Percentiles rank a stretch among this genome's conserved stretches.
Evolutionary conservation across 805 yeast species (phyloP).

Genomic region (Saitoella complicata): DNA sequence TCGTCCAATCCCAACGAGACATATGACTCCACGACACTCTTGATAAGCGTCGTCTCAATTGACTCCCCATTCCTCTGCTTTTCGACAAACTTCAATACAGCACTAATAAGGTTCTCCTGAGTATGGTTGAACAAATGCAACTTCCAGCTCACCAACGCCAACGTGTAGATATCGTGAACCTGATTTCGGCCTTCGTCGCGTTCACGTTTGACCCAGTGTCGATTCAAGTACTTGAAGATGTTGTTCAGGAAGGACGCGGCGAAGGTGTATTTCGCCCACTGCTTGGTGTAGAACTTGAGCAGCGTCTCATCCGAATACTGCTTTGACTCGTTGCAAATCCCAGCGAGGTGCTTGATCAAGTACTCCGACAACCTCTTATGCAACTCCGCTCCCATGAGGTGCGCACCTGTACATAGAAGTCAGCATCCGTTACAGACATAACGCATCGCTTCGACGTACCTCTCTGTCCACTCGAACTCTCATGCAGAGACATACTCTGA

Average conservation of each 20-base stretch:
- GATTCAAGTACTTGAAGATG: constrained; percentile 85
- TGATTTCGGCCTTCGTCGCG: constrained; percentile 83
- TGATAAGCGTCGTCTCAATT: constrained; percentile 48
- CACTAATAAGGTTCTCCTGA: constrained; percentile 41
- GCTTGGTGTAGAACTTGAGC: constrained; percentile 64
- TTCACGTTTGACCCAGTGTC: constrained; percentile 96
- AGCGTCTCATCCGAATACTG: constrained; percentile 48
- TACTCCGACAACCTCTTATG: constrained; percentile 57
- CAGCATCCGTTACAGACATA: background rate
- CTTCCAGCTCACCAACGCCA: constrained; percentile 80
- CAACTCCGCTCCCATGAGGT: constrained; percentile 78
- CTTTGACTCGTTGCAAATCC: constrained; percentile 17
- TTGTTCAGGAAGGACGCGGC: constrained; percentile 88
- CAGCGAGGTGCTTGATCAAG: constrained; percentile 34
- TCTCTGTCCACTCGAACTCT: constrained; percentile 10
- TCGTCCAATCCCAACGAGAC: constrained; percentile 82
- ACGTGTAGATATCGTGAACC: constrained; percentile 76
- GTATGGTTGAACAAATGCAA: constrained; percentile 59
- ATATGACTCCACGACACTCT: constrained; percentile 67
- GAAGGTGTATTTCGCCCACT: constrained; percentile 77
- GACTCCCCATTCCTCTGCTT: constrained; percentile 64
- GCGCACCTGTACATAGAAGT: constrained; percentile 17
- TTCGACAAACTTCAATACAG: constrained; percentile 61
- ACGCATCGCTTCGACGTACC: constrained; percentile 1
- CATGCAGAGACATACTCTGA: constrained; percentile 10